Base-by-base conservation (phyloP, 129 eudicot species). In the Lactuca saligna region DNA sequence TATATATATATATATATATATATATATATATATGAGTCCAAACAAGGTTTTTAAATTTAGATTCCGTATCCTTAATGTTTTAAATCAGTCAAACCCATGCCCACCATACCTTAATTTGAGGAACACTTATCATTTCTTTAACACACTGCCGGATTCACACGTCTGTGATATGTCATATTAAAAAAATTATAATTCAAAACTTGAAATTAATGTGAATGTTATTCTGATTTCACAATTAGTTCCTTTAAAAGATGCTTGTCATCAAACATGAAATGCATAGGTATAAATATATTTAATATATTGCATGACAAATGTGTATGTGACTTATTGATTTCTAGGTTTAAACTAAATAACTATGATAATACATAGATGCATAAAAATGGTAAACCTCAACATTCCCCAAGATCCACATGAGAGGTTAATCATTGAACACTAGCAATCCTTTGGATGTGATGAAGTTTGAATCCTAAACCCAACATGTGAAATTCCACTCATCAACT, bases 61-160 rank as follows among this genome's bases (percentile, higher is more conserved):
- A 54, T 68, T 54, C n/a, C 42, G 65, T 69, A n/a, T 10, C 51
- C 25, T 25, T 64, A 6, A 64, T 64, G 32, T 10, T 64, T 54
- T 54, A 25, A 25, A 32, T 32, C 16, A 42, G 57, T 70, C 75
- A 61, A 70, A 49, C 57, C 56, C 12, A 57, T 69, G 54, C 41
- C 63, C 74, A 57, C 32, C 65, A 32, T 29, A 56, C 75, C 75
- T 58, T 70, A 32, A 48, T 32, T 17, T 48, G 1, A 49, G 62
- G 74, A 75, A 35, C 62, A 58, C 64, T 33, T 55, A 14, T 29
- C 31, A 70, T 70, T 70, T 70, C 48, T 73, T 73, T 73, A 73
- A 57, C 13, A 75, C 54, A 74, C 33, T 11, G 62, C 69, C 61
- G 56, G 69, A 75, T 57, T 75, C 15, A 54, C 68, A 66, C 79